Percentiles rank a stretch among this genome's conserved stretches.
Evolutionary conservation across 352 stramenopile species (phyloP).

Genomic region (Globisporangium ultimum): DNA sequence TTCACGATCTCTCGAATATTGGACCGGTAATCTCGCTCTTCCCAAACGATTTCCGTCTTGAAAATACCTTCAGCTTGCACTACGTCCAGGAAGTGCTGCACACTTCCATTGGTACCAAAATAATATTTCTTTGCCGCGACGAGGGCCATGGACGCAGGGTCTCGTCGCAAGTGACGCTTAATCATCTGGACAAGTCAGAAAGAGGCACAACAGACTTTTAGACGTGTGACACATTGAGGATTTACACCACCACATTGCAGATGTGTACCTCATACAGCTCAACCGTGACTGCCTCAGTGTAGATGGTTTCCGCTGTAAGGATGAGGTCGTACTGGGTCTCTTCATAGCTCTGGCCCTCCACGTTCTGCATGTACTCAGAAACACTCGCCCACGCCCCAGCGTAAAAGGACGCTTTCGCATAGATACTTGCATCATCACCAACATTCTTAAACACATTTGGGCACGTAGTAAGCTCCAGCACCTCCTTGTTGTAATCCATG

Average conservation of each 20-base stretch:
- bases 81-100: slow-evolving; percentile 79
- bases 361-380: slow-evolving; percentile 40
- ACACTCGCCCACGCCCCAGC: slow-evolving; percentile 73
- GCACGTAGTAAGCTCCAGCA: slow-evolving; percentile 81
- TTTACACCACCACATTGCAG: background rate
- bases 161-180: slow-evolving; percentile 58
- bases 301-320: slow-evolving; percentile 82
- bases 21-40: slow-evolving; percentile 64
- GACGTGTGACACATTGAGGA: slow-evolving; percentile 1
- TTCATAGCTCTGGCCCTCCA: slow-evolving; percentile 26
- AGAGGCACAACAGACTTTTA: background rate
- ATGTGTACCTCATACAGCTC: slow-evolving; percentile 61
- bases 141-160: slow-evolving; percentile 42
- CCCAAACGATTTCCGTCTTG: slow-evolving; percentile 55
- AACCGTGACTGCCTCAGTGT: slow-evolving; percentile 71
- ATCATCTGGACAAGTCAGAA: slow-evolving; percentile 42
- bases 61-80: slow-evolving; percentile 48
- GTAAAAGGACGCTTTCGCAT: slow-evolving; percentile 58
- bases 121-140: slow-evolving; percentile 88
- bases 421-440: slow-evolving; percentile 15
- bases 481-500: slow-evolving; percentile 88
- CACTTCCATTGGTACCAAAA: slow-evolving; percentile 81
- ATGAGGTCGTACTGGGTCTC: slow-evolving; percentile 71
- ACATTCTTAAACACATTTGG: slow-evolving; percentile 71
- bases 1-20: slow-evolving; percentile 84